Percentiles rank a stretch among this genome's conserved stretches.
Conservation (phyloP, 75 land plant genomes). For the Cryptomeria japonica region DNA sequence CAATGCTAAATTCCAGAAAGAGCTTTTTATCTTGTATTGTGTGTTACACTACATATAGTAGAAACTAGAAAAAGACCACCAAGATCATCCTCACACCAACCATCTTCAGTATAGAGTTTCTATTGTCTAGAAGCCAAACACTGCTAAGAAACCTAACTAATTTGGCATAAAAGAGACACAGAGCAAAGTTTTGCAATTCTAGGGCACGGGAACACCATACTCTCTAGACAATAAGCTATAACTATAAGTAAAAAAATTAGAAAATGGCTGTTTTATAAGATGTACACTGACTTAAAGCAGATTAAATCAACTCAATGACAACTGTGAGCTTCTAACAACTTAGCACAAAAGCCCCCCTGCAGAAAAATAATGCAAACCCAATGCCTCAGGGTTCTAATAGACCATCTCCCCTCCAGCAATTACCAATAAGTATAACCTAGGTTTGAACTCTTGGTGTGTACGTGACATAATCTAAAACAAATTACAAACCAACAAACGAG, state of each 20-base stretch:
- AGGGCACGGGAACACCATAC: background rate
- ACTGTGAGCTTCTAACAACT: background rate
- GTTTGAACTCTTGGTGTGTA: background rate
- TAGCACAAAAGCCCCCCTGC: background rate
- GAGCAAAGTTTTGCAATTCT: background rate
- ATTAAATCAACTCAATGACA: background rate
- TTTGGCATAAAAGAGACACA: background rate
- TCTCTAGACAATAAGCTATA: background rate
- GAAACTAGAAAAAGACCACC: background rate
- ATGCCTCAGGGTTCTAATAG: background rate
- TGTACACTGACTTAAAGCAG: background rate
- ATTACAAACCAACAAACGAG: background rate
- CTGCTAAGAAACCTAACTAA: background rate
- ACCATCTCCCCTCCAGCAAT: background rate
- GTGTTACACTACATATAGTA: background rate
- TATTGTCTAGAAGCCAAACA: background rate
- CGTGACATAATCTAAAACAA: background rate
- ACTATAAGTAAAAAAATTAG: background rate
- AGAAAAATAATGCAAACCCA: background rate
- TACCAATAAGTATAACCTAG: background rate
- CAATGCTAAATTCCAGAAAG: background rate
- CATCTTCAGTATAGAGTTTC: background rate
- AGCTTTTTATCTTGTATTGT: background rate
- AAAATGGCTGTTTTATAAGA: background rate
- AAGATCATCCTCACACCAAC: background rate